Evolutionary conservation across 1,284 basidiomycete genomes (phyloP).

Genomic region (Moesziomyces globuligerus): DNA sequence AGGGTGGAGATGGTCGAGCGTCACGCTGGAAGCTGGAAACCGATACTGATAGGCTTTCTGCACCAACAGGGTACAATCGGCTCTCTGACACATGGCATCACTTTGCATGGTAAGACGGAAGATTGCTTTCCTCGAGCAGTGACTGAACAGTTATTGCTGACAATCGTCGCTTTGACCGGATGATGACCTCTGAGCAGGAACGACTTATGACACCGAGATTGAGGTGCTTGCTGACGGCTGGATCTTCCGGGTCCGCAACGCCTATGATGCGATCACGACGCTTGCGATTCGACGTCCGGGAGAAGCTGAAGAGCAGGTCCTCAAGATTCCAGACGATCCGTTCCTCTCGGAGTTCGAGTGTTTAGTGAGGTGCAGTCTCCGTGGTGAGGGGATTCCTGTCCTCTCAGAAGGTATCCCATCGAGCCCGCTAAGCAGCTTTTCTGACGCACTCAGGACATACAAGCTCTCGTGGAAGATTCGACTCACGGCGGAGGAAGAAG

Average conservation of each 20-base stretch:
- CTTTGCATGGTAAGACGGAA: slow-evolving; percentile 44
- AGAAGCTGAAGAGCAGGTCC: slow-evolving; percentile 19
- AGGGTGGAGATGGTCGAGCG: too few relatives aligned
- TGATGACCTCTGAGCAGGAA: slow-evolving; percentile 1
- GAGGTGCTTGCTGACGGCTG: slow-evolving; percentile 53
- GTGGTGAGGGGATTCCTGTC: background rate
- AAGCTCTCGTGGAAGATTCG: slow-evolving; percentile 63
- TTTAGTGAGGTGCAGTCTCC: slow-evolving; percentile 10
- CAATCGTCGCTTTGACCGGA: background rate
- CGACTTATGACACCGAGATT: slow-evolving; percentile 38
- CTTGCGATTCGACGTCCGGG: slow-evolving; percentile 20
- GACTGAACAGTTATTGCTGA: background rate
- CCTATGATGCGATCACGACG: slow-evolving; percentile 23
- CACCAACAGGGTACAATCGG: slow-evolving; percentile 26
- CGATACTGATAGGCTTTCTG: too few relatives aligned
- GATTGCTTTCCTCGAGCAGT: too few relatives aligned
- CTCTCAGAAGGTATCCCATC: background rate
- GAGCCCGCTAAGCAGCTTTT: slow-evolving; percentile 44
- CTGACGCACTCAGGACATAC: slow-evolving; percentile 61
- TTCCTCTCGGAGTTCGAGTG: slow-evolving; percentile 37
- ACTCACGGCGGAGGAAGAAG: slow-evolving; percentile 48
- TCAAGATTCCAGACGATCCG: slow-evolving; percentile 33
- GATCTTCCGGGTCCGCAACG: slow-evolving; percentile 36
- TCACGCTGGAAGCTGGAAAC: too few relatives aligned
- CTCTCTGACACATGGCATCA: slow-evolving; percentile 38